A percentile compares a stretch with the other conserved stretches of the same genome.
Evolutionary conservation across 2,329 filamentous ascomycete genomes (phyloP).

Genomic region (Scedosporium apiospermum): DNA sequence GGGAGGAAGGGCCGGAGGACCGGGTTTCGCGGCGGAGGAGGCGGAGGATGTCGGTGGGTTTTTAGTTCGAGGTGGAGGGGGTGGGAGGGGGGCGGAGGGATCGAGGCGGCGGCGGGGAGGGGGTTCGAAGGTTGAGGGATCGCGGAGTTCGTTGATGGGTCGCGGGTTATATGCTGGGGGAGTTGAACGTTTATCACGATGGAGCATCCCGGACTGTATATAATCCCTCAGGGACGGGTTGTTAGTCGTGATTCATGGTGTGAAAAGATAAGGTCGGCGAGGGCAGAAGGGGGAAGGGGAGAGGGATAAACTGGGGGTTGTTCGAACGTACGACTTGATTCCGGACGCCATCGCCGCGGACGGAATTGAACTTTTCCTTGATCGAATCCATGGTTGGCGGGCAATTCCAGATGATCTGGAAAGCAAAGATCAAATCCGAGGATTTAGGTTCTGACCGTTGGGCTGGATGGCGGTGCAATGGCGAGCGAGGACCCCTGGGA

Average conservation of each 20-base stretch:
- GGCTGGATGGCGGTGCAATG: not conserved
- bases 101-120: slow-evolving; percentile 44
- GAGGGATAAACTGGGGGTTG: not conserved
- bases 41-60: slow-evolving; percentile 53
- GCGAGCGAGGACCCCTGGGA: not conserved
- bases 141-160: slow-evolving; percentile 62
- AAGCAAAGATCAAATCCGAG: not conserved
- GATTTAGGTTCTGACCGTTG: not conserved
- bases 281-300: not conserved
- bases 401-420: not conserved
- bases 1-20: slow-evolving; percentile 22
- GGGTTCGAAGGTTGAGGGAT: slow-evolving; percentile 69
- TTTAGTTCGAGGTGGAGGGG: slow-evolving; percentile 48
- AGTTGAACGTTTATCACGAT: slow-evolving; percentile 12
- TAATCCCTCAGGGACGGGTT: not conserved
- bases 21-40: slow-evolving; percentile 23
- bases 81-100: slow-evolving; percentile 49
- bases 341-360: slow-evolving; percentile 1
- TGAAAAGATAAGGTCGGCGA: not conserved
- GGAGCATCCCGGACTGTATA: not conserved
- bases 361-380: slow-evolving; percentile 3
- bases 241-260: not conserved
- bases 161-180: slow-evolving; percentile 30
- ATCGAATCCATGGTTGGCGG: not conserved
- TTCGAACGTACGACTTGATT: not conserved